Evolutionary conservation across 2,329 filamentous ascomycete genomes (phyloP), one percentile per base, ranked within the genome.

Genomic region (Ceratocystis alfenasii): DNA sequence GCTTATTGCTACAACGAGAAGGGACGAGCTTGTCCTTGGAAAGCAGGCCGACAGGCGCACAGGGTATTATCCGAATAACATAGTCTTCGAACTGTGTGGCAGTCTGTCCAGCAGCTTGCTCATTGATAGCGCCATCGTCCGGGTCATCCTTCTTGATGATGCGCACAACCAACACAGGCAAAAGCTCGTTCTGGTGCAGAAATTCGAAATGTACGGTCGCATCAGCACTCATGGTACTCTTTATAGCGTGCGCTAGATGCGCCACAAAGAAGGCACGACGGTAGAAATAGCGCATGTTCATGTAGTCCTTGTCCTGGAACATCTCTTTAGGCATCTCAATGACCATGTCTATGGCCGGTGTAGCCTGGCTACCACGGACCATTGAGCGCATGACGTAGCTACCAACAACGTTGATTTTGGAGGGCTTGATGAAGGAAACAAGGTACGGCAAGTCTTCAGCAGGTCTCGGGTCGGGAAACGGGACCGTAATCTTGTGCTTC

Each of bases 221-320:
- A 0, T 78, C 76, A 17, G 81, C 74, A 3, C 77, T 77, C 59
- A 85, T 75, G 2, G 81, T 76, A 46, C 81, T 78, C 69, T 85
- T 84, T 64, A 97, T 78, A 3, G 83, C 85, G 36, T 84, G 85
- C 15, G 90, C 86, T 66, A 97, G 78, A 69, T 88, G 90, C 44
- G 92, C 90, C 63, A 97, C 78, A 73, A 95, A 97, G 75, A 93
- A 97, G 12, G 94, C 89, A 69, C 92, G 81, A 72, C 96, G 95
- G 77, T 96, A 92, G 73, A 96, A 96, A 76, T 95, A 97, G 68
- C 94, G 85, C 78, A 94, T 82, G 74, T 96, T 91, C 62, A 92
- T 81, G 74, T 93, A 96, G 75, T 99, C 94, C 76, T 97, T 97
- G 57, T 95, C 89, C 72, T 96, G 90, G 71, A 97, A 92, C 12